A percentile compares a stretch with the other conserved stretches of the same genome.
phyloP scores from a whole-genome alignment of 2,329 filamentous ascomycete genomes.

The Onygenales sp. region DNA sequence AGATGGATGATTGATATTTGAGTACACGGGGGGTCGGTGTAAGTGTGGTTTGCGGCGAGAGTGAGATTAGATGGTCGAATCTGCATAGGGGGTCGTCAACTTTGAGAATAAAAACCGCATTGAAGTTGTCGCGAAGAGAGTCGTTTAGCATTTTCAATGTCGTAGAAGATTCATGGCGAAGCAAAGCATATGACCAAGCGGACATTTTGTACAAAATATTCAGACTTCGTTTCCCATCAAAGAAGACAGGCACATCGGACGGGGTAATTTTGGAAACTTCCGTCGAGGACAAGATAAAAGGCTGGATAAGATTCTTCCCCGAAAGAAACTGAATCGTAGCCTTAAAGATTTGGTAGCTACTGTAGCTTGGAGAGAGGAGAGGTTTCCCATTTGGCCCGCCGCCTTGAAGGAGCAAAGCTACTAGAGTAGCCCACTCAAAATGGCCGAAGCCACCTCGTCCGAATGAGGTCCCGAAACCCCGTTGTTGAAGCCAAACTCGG shows the following conservation, averaged over 20 bases:
- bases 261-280: conserved; percentile 21
- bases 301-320: conserved; percentile 62
- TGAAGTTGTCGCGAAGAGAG: conserved; percentile 67
- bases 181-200: conserved; percentile 64
- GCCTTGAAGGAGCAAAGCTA: conserved; percentile 71
- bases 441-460: conserved; percentile 77
- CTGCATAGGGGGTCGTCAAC: conserved; percentile 42
- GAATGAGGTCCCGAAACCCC: conserved; percentile 65
- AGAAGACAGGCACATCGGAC: conserved; percentile 58
- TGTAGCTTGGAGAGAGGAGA: conserved; percentile 69
- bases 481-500: conserved; percentile 78
- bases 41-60: conserved; percentile 22
- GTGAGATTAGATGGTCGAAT: conserved; percentile 44
- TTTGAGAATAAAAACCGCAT: conserved; percentile 66
- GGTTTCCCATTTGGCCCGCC: conserved; percentile 63
- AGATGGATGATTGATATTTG: conserved; percentile 35
- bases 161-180: conserved; percentile 64
- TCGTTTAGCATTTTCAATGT: conserved; percentile 70
- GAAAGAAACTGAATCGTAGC: conserved; percentile 81
- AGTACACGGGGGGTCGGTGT: conserved; percentile 18
- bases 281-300: conserved; percentile 40
- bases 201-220: conserved; percentile 91
- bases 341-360: conserved; percentile 90
- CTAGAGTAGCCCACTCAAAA: conserved; percentile 79
- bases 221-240: conserved; percentile 62